These are phyloP conservation scores for Dactylellina cionopaga DNA, from an alignment of 2,329 filamentous ascomycete genomes.

Conservation along the genomic window DNA sequence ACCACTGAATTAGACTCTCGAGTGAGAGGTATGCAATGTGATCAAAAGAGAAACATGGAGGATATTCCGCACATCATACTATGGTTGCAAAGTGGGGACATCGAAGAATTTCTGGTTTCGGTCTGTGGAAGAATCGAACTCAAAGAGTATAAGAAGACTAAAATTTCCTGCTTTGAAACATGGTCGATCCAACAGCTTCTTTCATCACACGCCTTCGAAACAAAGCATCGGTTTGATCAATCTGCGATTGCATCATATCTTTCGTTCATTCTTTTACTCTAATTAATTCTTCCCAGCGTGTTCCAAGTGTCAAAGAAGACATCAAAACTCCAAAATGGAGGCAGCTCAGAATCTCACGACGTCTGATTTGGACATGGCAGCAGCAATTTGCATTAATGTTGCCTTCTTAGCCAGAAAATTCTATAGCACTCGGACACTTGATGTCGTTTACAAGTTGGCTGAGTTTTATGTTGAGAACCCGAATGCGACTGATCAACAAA, in stretches of 20 bases:
- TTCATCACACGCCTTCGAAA: conserved; percentile 21
- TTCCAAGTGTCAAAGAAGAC: too few relatives aligned
- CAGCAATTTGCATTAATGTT: conserved; percentile 36
- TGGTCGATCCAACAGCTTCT: conserved; percentile 19
- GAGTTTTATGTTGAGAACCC: conserved; percentile 21
- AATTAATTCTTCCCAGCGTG: not conserved
- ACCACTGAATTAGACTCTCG: not conserved
- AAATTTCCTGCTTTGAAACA: conserved; percentile 19
- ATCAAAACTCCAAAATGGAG: conserved; percentile 10
- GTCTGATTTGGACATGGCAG: conserved; percentile 19
- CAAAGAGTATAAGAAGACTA: conserved; percentile 33
- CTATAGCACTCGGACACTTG: conserved; percentile 19
- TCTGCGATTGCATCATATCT: not conserved
- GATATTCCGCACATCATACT: not conserved
- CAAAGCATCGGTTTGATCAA: not conserved
- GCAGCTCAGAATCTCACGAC: conserved; percentile 12
- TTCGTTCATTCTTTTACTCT: not conserved
- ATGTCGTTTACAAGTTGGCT: conserved; percentile 27
- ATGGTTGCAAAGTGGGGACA: not conserved
- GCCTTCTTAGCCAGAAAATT: conserved; percentile 46
- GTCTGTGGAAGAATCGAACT: not conserved
- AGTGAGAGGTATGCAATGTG: conserved; percentile 5
- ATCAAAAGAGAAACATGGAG: not conserved
- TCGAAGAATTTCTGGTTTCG: not conserved
- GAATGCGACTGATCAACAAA: conserved; percentile 30